phyloP scores from a whole-genome alignment of 2,329 filamentous ascomycete genomes.

The Juglanconis oblonga region DNA sequence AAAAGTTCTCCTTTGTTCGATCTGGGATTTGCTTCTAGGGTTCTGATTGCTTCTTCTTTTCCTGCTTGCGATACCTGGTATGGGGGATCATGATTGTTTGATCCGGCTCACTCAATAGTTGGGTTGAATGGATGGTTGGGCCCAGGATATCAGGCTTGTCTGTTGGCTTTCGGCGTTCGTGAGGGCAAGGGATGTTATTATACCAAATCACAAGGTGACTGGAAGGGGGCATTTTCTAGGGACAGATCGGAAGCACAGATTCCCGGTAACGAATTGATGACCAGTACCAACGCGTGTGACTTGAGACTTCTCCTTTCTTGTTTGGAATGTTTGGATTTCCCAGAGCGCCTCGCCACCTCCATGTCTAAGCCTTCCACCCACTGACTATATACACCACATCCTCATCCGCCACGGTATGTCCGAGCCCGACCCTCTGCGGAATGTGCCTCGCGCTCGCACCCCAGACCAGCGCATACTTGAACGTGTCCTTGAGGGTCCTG shows the following conservation, averaged over 20 bases:
- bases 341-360: background rate
- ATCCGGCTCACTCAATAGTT: constrained; percentile 4
- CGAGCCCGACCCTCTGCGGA: constrained; percentile 85
- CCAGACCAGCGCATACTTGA: constrained; percentile 99
- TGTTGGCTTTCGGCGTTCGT: constrained; percentile 15
- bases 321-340: background rate
- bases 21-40: background rate
- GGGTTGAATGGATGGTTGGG: background rate
- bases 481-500: constrained; percentile 91
- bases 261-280: constrained; percentile 20
- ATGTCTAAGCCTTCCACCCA: constrained; percentile 55
- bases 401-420: constrained; percentile 72
- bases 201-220: constrained; percentile 8
- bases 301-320: background rate
- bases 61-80: background rate
- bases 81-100: background rate
- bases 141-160: constrained; percentile 8
- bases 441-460: constrained; percentile 93
- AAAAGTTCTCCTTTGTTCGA: constrained; percentile 15
- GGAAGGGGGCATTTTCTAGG: background rate
- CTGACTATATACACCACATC: constrained; percentile 68
- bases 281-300: background rate
- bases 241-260: constrained; percentile 1
- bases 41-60: background rate
- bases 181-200: constrained; percentile 6